Base-by-base conservation (phyloP, 78 protist genomes). In the Monosiga brevicollis region DNA sequence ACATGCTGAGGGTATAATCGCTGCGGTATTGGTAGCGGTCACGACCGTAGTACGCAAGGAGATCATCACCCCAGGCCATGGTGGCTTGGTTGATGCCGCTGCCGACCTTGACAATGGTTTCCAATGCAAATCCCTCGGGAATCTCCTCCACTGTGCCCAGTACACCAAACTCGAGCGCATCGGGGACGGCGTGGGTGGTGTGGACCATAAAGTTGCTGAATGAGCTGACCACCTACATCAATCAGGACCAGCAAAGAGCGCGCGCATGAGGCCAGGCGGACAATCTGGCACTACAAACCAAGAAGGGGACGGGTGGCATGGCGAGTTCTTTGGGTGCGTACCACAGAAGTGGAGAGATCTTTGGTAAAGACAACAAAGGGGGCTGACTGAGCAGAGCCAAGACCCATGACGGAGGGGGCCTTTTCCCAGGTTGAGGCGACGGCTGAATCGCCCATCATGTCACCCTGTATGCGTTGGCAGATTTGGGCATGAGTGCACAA, bases 1-100 rank as follows among this genome's bases (percentile, higher is more conserved):
- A 62, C 34, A 41, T 1, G 35, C 1, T 84, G 76, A 80, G 54
- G 38, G 81, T 62, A 20, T 72, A 36, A 83, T 88, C 91, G 35
- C 20, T 35, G 32, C 2, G 70, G 32, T 36, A 34, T 42, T 3
- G 70, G 10, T 23, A 1, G 41, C 87, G 82, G 38, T 0, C 35
- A 81, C 83, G 77, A 43, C 80, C 84, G 78, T 83, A 87, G 1
- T 2, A 1, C 37, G 23, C 9, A 1, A 87, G 84, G 40, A 87
- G 76, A 22, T 0, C 20, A 24, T 75, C 78, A 15, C 86, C 87
- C 90, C 90, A 83, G 20, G 23, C 36, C 38, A 29, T 15, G 87
- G 83, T 75, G 3, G 81, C 82, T 0, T 26, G 55, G 36, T 55
- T 79, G 25, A 62, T 35, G 38, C 87, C 83, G 3, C 36, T 2